These are phyloP conservation scores for Paecilomyces fulvus DNA, from an alignment of 2,329 filamentous ascomycete species.

Conservation along the genomic window DNA sequence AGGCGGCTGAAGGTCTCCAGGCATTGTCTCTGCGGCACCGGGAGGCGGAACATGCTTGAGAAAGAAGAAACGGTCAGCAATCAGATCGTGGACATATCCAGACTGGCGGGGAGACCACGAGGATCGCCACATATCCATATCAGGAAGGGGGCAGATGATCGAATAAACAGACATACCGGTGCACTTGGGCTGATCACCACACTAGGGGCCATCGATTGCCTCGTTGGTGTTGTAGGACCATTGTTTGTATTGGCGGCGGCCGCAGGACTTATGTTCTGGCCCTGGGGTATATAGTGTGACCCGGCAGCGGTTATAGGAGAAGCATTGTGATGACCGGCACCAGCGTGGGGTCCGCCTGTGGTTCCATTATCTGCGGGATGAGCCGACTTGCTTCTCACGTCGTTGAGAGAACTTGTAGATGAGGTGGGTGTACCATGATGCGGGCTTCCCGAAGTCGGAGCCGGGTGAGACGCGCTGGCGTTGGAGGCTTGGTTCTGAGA, in stretches of 20 bases:
- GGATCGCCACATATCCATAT: background rate
- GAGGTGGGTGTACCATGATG: conserved; percentile 72
- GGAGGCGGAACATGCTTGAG: conserved; percentile 80
- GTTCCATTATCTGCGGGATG: conserved; percentile 28
- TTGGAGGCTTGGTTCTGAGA: conserved; percentile 60
- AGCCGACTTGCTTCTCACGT: conserved; percentile 71
- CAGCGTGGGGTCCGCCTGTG: conserved; percentile 18
- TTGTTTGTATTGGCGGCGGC: conserved; percentile 34
- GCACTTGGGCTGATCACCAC: conserved; percentile 93
- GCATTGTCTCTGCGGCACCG: conserved; percentile 94
- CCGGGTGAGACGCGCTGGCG: conserved; percentile 30
- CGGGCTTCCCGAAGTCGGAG: conserved; percentile 52
- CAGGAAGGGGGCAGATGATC: background rate
- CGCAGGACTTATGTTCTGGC: conserved; percentile 19
- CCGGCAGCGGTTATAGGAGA: conserved; percentile 20
- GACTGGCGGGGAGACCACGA: background rate
- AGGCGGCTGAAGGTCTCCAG: conserved; percentile 87
- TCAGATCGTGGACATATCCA: background rate
- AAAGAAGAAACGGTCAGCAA: background rate
- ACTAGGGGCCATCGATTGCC: conserved; percentile 65
- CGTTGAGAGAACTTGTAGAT: conserved; percentile 78
- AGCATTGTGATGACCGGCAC: conserved; percentile 14
- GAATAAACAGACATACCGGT: conserved; percentile 55
- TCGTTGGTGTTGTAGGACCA: conserved; percentile 53
- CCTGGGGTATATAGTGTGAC: conserved; percentile 31